Evolutionary conservation across 257 asterid genomes (phyloP).

Genomic region (Lycium barbarum): DNA sequence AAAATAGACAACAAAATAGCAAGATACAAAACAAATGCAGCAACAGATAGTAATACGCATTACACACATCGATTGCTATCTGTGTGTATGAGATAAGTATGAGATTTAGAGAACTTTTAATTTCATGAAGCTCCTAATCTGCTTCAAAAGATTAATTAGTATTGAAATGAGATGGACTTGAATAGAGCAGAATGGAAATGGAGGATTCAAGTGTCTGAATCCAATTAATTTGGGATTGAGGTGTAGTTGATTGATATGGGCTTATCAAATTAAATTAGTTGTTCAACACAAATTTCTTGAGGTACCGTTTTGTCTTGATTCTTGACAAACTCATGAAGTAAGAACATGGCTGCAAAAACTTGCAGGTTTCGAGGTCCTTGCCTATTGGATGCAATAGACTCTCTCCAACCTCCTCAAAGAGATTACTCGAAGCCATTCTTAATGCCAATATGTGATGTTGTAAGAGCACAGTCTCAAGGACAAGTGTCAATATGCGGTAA

Average conservation of each 20-base stretch:
- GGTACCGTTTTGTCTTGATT: constrained; percentile 21
- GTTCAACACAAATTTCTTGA: not conserved
- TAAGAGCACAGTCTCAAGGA: constrained; percentile 82
- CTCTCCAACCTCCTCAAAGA: constrained; percentile 81
- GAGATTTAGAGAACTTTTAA: not conserved
- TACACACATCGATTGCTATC: too few relatives aligned
- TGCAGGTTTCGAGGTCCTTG: constrained; percentile 84
- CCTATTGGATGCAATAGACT: constrained; percentile 90
- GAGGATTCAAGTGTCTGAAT: constrained; percentile 12
- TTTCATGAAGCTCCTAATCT: constrained; percentile 11
- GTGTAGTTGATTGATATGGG: not conserved
- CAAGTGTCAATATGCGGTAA: constrained; percentile 81
- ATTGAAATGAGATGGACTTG: constrained; percentile 14
- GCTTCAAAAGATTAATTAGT: not conserved
- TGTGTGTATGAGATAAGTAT: not conserved
- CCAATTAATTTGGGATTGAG: constrained; percentile 7
- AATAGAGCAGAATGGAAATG: not conserved
- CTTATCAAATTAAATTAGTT: not conserved
- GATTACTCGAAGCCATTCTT: constrained; percentile 79
- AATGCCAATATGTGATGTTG: constrained; percentile 86
- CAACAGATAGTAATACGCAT: too few relatives aligned
- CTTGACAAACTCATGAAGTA: constrained; percentile 28
- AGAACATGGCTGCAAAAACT: constrained; percentile 14
- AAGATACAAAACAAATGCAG: too few relatives aligned
- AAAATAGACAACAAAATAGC: too few relatives aligned